These are phyloP conservation scores for Aspergillus sp. DNA, from an alignment of 2,329 filamentous ascomycete genomes.

Conservation along the genomic window DNA sequence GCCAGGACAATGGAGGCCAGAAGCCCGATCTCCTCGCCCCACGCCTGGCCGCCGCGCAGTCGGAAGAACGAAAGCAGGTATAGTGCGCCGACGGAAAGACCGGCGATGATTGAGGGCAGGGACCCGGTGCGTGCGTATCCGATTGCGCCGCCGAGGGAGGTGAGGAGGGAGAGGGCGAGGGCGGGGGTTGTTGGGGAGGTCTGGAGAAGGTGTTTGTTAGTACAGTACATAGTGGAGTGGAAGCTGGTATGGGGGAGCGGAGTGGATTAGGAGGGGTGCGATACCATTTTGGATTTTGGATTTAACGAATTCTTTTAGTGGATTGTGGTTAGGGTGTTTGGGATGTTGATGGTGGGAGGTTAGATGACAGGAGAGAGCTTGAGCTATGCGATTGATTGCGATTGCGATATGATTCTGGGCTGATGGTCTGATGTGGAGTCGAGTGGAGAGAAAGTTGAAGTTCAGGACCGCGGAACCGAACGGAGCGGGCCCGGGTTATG, in stretches of 20 bases:
- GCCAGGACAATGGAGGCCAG: slow-evolving; percentile 83
- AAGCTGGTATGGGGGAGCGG: background rate
- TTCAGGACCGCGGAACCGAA: background rate
- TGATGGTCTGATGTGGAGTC: slow-evolving; percentile 6
- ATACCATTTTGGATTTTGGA: slow-evolving; percentile 22
- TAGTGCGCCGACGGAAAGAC: slow-evolving; percentile 74
- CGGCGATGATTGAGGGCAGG: slow-evolving; percentile 81
- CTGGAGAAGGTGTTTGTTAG: background rate
- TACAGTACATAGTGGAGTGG: background rate
- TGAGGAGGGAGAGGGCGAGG: slow-evolving; percentile 75
- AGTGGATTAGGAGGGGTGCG: background rate
- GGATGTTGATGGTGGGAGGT: too few species aligned
- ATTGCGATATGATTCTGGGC: background rate
- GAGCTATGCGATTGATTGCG: background rate
- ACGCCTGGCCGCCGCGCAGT: slow-evolving; percentile 70
- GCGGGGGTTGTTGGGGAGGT: slow-evolving; percentile 59
- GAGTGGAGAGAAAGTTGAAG: background rate
- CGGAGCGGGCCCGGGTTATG: background rate
- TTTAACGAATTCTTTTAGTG: background rate
- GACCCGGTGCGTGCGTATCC: slow-evolving; percentile 85
- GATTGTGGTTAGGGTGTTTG: background rate
- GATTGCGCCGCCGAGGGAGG: slow-evolving; percentile 80
- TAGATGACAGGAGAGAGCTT: background rate
- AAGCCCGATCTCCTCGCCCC: slow-evolving; percentile 85
- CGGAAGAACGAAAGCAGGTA: slow-evolving; percentile 81